phyloP scores from a whole-genome alignment of 2,329 filamentous ascomycete species.

The Fusarium irregulare region DNA sequence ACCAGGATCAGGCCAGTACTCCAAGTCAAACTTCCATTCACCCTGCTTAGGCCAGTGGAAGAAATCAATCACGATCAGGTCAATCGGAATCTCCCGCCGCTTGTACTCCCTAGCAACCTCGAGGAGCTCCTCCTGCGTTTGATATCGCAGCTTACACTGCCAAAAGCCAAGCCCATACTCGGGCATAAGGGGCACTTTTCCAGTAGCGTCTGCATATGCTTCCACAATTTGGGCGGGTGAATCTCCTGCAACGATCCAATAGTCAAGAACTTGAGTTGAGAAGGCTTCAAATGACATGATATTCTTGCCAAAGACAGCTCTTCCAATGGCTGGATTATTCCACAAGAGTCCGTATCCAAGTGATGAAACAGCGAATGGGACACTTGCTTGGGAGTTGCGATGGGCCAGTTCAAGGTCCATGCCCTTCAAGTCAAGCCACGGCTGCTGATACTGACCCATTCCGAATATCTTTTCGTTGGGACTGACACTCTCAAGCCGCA shows the following conservation, averaged over 20 bases:
- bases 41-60: conserved; percentile 76
- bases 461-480: conserved; percentile 71
- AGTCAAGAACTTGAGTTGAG: conserved; percentile 68
- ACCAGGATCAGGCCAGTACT: conserved; percentile 73
- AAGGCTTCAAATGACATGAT: conserved; percentile 70
- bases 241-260: conserved; percentile 71
- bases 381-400: conserved; percentile 73
- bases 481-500: conserved; percentile 67
- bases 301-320: conserved; percentile 70
- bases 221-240: conserved; percentile 66
- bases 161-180: conserved; percentile 76
- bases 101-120: conserved; percentile 70
- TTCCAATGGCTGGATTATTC: conserved; percentile 73
- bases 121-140: conserved; percentile 72
- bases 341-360: conserved; percentile 72
- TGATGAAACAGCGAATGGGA: conserved; percentile 71
- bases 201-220: conserved; percentile 67
- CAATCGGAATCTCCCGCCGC: conserved; percentile 65
- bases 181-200: conserved; percentile 73
- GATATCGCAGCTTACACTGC: conserved; percentile 75
- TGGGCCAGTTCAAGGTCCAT: conserved; percentile 72
- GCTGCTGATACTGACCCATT: conserved; percentile 77
- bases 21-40: conserved; percentile 74
- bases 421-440: conserved; percentile 71
- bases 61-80: conserved; percentile 75